Conservation (phyloP, 352 stramenopile species). For the Pythium utonaiense region DNA sequence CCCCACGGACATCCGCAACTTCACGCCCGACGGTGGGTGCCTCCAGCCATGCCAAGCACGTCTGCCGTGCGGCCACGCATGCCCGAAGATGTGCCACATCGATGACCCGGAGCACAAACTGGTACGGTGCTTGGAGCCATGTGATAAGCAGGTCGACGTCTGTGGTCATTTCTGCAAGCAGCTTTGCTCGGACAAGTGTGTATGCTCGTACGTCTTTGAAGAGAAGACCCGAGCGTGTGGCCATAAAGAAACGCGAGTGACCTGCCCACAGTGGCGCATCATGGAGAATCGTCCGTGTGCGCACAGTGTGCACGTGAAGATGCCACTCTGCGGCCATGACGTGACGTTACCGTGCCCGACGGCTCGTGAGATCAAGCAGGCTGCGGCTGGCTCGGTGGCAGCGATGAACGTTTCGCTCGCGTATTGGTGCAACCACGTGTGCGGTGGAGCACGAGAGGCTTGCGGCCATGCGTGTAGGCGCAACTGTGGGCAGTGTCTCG, state of each 20-base stretch:
- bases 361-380: not conserved
- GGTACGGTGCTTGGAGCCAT: constrained; percentile 56
- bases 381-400: no score
- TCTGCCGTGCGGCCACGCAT: constrained; percentile 46
- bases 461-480: constrained; percentile 41
- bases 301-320: constrained; percentile 24
- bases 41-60: constrained; percentile 42
- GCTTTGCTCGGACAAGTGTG: constrained; percentile 54
- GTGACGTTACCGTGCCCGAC: not conserved
- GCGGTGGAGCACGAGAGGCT: constrained; percentile 14
- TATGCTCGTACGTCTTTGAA: constrained; percentile 40
- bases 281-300: constrained; percentile 25
- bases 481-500: constrained; percentile 32
- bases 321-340: constrained; percentile 32
- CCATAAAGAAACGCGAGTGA: constrained; percentile 20
- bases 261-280: constrained; percentile 11
- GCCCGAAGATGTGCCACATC: constrained; percentile 59
- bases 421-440: constrained; percentile 25
- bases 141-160: constrained; percentile 37
- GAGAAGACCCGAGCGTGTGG: constrained; percentile 49
- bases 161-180: constrained; percentile 53
- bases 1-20: constrained; percentile 13
- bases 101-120: constrained; percentile 40
- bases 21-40: constrained; percentile 75
- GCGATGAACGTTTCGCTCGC: not conserved